Conservation (phyloP, 2,329 filamentous ascomycete species). For the Fusarium sp. region DNA sequence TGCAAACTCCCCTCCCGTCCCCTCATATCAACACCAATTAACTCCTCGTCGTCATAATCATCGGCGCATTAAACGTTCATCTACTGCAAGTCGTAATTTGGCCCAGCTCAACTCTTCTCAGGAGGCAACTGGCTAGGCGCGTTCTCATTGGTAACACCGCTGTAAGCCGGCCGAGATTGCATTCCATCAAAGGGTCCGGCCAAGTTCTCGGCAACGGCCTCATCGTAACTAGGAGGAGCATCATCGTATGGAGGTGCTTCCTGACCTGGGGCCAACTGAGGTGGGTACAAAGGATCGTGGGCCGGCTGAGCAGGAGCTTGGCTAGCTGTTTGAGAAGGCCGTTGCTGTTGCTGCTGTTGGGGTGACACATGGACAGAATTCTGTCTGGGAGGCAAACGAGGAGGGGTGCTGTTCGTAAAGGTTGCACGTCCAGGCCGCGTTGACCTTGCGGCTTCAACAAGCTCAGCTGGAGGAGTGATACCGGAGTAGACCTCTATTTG, state of each 20-base stretch:
- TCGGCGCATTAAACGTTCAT: slow-evolving; percentile 22
- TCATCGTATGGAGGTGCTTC: slow-evolving; percentile 70
- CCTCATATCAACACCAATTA: slow-evolving; percentile 2
- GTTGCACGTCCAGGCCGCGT: slow-evolving; percentile 57
- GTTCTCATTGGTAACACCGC: slow-evolving; percentile 72
- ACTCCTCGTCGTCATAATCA: slow-evolving; percentile 26
- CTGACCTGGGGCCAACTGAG: slow-evolving; percentile 63
- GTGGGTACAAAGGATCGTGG: slow-evolving; percentile 68
- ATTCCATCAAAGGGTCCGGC: slow-evolving; percentile 74
- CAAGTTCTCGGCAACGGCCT: slow-evolving; percentile 84
- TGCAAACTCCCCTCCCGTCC: not conserved
- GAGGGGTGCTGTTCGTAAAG: slow-evolving; percentile 48
- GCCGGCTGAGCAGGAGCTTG: slow-evolving; percentile 49
- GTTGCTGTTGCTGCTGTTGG: slow-evolving; percentile 34
- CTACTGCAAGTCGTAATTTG: not conserved
- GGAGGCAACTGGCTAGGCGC: slow-evolving; percentile 64
- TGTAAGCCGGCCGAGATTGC: slow-evolving; percentile 73
- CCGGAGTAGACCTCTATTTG: slow-evolving; percentile 85
- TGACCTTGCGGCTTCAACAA: slow-evolving; percentile 70
- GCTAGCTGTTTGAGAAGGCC: slow-evolving; percentile 43
- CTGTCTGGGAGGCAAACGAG: slow-evolving; percentile 54
- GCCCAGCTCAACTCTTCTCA: slow-evolving; percentile 53
- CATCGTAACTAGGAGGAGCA: slow-evolving; percentile 94
- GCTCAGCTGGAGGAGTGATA: slow-evolving; percentile 81
- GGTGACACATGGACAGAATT: slow-evolving; percentile 39